Conservation (phyloP, 805 yeast species). For the Candida taoyuanica region DNA sequence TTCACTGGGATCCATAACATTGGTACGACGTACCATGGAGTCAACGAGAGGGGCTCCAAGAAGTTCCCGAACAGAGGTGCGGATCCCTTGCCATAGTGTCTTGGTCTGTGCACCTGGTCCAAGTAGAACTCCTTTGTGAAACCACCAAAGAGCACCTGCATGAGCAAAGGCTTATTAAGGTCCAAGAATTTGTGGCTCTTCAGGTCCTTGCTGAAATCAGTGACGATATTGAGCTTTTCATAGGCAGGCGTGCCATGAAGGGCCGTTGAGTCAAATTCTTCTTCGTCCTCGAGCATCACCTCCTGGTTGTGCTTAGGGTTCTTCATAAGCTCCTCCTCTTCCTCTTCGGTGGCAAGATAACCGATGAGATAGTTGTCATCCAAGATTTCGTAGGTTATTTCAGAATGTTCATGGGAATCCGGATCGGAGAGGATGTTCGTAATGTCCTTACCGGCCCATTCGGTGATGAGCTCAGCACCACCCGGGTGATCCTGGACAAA, state of each 20-base stretch:
- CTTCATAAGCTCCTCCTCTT: slow-evolving; percentile 63
- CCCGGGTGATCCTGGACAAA: slow-evolving; percentile 61
- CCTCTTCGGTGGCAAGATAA: slow-evolving; percentile 74
- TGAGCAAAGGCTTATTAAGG: slow-evolving; percentile 70
- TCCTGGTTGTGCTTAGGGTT: slow-evolving; percentile 58
- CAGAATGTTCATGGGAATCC: slow-evolving; percentile 73
- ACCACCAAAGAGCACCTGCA: slow-evolving; percentile 71
- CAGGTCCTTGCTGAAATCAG: slow-evolving; percentile 71
- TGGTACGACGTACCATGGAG: slow-evolving; percentile 96
- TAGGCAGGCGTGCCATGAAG: slow-evolving; percentile 68
- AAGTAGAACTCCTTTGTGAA: slow-evolving; percentile 87
- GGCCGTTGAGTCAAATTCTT: slow-evolving; percentile 44
- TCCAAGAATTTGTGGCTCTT: slow-evolving; percentile 82
- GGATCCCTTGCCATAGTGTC: slow-evolving; percentile 96
- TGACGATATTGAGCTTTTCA: slow-evolving; percentile 67
- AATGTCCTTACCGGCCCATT: slow-evolving; percentile 79
- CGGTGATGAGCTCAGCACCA: slow-evolving; percentile 76
- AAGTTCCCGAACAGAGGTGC: slow-evolving; percentile 95
- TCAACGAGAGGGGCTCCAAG: slow-evolving; percentile 83
- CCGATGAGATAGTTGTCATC: slow-evolving; percentile 80
- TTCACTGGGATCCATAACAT: slow-evolving; percentile 82
- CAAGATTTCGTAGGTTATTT: slow-evolving; percentile 79
- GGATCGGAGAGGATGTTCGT: slow-evolving; percentile 76
- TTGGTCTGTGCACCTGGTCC: slow-evolving; percentile 95
- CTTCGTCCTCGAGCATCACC: slow-evolving; percentile 41